Percentiles rank a stretch among this genome's conserved stretches.
Evolutionary conservation across 371 early-diverging fungal genomes (phyloP).

Genomic region (Mortierella sp.): DNA sequence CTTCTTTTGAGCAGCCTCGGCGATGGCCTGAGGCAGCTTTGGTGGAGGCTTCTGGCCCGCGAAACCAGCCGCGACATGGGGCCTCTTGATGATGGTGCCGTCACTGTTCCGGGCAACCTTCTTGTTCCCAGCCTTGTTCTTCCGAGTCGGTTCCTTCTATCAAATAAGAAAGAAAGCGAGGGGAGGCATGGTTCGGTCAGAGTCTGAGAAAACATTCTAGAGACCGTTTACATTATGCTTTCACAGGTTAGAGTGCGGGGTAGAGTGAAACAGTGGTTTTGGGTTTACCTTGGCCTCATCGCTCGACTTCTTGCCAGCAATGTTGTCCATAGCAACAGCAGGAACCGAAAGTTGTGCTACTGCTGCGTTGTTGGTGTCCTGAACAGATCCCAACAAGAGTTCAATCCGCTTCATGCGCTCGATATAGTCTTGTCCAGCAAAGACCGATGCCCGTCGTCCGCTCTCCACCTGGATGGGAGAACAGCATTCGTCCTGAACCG

Average conservation of each 20-base stretch:
- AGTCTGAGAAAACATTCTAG: neutral
- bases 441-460: neutral
- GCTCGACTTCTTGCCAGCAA: neutral
- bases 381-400: conserved; percentile 29
- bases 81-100: conserved; percentile 35
- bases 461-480: neutral
- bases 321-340: conserved; percentile 12
- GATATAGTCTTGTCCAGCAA: conserved; percentile 21
- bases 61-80: conserved; percentile 55
- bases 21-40: conserved; percentile 52
- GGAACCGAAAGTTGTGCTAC: neutral
- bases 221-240: neutral
- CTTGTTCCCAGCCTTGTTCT: conserved; percentile 18
- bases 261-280: neutral
- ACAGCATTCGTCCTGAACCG: neutral
- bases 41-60: conserved; percentile 57
- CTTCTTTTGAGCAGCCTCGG: conserved; percentile 46
- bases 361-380: neutral
- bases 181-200: neutral
- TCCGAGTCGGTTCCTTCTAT: conserved; percentile 19
- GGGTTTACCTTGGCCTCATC: neutral
- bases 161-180: neutral
- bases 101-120: conserved; percentile 15
- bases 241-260: neutral
- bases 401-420: conserved; percentile 54